phyloP scores from a whole-genome alignment of 2,329 filamentous ascomycete genomes.

The Diaporthe caulivora region DNA sequence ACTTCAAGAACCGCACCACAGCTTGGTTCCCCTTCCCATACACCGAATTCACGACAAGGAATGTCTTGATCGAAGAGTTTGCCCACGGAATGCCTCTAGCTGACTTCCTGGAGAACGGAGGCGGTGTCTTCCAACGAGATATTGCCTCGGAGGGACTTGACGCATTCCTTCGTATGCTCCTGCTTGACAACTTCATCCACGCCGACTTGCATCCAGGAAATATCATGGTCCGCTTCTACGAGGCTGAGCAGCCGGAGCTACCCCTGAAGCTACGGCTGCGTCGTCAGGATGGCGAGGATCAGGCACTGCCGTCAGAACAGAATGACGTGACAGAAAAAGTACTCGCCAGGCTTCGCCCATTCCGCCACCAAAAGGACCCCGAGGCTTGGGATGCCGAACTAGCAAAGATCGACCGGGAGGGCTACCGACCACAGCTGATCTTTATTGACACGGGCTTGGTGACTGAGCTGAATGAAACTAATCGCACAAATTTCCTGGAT shows the following conservation, averaged over 20 bases:
- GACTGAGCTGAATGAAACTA: conserved; percentile 89
- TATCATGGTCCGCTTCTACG: conserved; percentile 99
- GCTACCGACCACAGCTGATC: conserved; percentile 92
- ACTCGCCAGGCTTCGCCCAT: conserved; percentile 81
- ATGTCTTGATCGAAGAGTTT: conserved; percentile 95
- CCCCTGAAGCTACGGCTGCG: conserved; percentile 54
- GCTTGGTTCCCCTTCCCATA: conserved; percentile 99
- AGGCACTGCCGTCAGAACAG: conserved; percentile 49
- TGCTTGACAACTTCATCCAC: conserved; percentile 98
- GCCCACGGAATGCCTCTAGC: conserved; percentile 93
- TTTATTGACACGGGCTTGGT: conserved; percentile 98
- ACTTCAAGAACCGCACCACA: conserved; percentile 89
- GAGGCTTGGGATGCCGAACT: conserved; percentile 82
- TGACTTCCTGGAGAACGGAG: conserved; percentile 91
- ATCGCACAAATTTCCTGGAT: conserved; percentile 91
- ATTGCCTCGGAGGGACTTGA: conserved; percentile 96
- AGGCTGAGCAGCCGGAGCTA: conserved; percentile 79
- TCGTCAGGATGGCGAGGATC: conserved; percentile 54
- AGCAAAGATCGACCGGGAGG: conserved; percentile 82
- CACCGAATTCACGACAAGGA: conserved; percentile 89
- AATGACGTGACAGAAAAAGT: conserved; percentile 89
- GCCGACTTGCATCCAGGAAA: conserved; percentile 97
- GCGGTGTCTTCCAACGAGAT: conserved; percentile 91
- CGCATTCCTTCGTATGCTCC: conserved; percentile 94
- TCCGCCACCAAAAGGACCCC: conserved; percentile 71